phyloP scores from a whole-genome alignment of 306 rosid genomes.

The Vigna unguiculata region DNA sequence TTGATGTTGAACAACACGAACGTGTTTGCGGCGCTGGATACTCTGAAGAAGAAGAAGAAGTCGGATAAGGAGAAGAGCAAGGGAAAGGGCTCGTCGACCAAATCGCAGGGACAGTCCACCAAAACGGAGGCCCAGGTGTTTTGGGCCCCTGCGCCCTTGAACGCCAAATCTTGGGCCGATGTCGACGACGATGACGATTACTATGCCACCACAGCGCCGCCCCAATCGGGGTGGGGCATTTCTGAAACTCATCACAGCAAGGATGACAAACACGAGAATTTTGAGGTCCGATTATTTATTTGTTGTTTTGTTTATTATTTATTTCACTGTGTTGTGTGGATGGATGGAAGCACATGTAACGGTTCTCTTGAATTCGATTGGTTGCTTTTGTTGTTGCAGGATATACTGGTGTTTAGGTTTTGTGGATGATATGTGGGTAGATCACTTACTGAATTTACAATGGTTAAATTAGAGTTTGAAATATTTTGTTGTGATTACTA shows the following conservation, averaged over 20 bases:
- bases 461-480: not conserved
- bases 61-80: constrained; percentile 76
- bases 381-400: not conserved
- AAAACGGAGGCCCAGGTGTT: constrained; percentile 68
- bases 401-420: not conserved
- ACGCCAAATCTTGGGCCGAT: constrained; percentile 85
- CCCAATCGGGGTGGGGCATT: constrained; percentile 68
- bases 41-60: constrained; percentile 92
- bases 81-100: constrained; percentile 60
- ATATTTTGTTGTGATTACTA: not conserved
- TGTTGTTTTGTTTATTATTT: not conserved
- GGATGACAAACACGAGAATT: constrained; percentile 51
- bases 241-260: constrained; percentile 60
- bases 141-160: constrained; percentile 86
- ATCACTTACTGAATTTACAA: not conserved
- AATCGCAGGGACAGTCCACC: constrained; percentile 53
- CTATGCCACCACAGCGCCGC: constrained; percentile 77
- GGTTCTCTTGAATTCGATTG: not conserved
- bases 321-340: not conserved
- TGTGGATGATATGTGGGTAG: not conserved
- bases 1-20: constrained; percentile 76
- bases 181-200: constrained; percentile 94
- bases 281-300: constrained; percentile 58
- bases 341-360: not conserved
- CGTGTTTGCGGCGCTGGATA: constrained; percentile 90